Percentiles rank a stretch among this genome's conserved stretches.
phyloP scores from a whole-genome alignment of 805 yeast genomes.

The Zygotorulaspora sp. region DNA sequence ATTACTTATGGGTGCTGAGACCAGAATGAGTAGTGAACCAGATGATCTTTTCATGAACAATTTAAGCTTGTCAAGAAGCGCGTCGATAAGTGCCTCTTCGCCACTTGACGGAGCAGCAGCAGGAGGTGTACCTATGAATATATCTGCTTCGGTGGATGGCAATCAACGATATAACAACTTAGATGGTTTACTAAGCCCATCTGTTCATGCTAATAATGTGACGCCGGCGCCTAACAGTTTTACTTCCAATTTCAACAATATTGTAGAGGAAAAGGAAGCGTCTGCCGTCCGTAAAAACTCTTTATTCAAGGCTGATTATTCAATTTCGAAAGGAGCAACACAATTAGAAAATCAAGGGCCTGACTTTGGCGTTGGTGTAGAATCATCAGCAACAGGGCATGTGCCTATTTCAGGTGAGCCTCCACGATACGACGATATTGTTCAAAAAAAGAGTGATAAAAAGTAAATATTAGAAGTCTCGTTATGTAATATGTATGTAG shows the following conservation, averaged over 20 bases:
- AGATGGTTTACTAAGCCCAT: slow-evolving; percentile 19
- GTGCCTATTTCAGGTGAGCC: slow-evolving; percentile 21
- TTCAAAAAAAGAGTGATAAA: slow-evolving; percentile 26
- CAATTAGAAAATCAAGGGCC: neutral
- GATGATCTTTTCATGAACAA: slow-evolving; percentile 23
- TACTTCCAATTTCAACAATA: neutral
- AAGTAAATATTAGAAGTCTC: slow-evolving; percentile 8
- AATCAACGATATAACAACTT: slow-evolving; percentile 18
- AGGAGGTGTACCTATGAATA: slow-evolving; percentile 3
- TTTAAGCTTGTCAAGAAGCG: slow-evolving; percentile 20
- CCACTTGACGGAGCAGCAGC: slow-evolving; percentile 3
- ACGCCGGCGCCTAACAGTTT: neutral
- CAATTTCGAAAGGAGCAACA: slow-evolving; percentile 2
- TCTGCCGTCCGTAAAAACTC: neutral
- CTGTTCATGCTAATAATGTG: neutral
- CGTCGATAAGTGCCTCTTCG: slow-evolving; percentile 22
- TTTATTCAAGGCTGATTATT: slow-evolving; percentile 9
- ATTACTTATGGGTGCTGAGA: slow-evolving; percentile 19
- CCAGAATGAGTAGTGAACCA: slow-evolving; percentile 15
- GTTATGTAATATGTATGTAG: neutral
- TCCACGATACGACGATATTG: slow-evolving; percentile 35
- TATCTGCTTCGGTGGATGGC: slow-evolving; percentile 9
- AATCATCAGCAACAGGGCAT: neutral
- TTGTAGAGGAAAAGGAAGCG: neutral
- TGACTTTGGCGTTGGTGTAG: neutral